Evolutionary conservation across 2,329 filamentous ascomycete genomes (phyloP), one percentile per base, ranked within the genome.

Genomic region (Aspergillus pseudotamarii): DNA sequence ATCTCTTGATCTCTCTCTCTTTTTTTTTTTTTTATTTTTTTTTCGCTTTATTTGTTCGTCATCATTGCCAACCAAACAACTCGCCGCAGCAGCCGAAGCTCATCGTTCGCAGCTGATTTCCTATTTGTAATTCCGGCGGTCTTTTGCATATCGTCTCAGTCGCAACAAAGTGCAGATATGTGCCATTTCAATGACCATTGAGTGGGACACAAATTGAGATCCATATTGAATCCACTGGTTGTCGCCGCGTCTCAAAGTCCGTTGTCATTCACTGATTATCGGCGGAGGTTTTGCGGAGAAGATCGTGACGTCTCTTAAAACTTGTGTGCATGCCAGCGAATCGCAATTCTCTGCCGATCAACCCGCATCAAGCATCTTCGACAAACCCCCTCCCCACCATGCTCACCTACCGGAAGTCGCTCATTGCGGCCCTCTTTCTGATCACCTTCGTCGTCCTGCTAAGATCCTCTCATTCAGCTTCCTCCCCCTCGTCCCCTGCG

Each of bases 401-500:
- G 92, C 85, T 94, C 76, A 91, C 91, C 73, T 92, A 91, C 75
- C 87, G 89, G 73, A 90, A 91, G 79, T 91, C 91, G 73, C 78
- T 96, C 66, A 81, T 92, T 70, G 85, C 89, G 60, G 91, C 92
- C 55, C 85, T 86, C 70, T 85, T 89, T 74, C 79, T 94, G 67
- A 78, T 94, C 70, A 85, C 87, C 32, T 82, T 91, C 72, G 83
- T 94, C 79, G 88, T 89, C 80, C 80, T 94, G 66, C 83, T 93
- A 68, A 87, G 87, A 64, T 85, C 86, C 64, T 84, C 87, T 51
- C 88, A 89, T 60, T 64, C 73, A 57, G 63, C 70, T 62, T 83
- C 85, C 63, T 82, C 86, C 57, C 85, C 86, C 34, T 64, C 67
- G 63, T 72, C 70, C 71, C 69, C 69, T 2, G 61, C 67, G 30